Evolutionary conservation across 352 stramenopile species (phyloP), one percentile per base, ranked within the genome.

Genomic region (Phytophthora foliorum): DNA sequence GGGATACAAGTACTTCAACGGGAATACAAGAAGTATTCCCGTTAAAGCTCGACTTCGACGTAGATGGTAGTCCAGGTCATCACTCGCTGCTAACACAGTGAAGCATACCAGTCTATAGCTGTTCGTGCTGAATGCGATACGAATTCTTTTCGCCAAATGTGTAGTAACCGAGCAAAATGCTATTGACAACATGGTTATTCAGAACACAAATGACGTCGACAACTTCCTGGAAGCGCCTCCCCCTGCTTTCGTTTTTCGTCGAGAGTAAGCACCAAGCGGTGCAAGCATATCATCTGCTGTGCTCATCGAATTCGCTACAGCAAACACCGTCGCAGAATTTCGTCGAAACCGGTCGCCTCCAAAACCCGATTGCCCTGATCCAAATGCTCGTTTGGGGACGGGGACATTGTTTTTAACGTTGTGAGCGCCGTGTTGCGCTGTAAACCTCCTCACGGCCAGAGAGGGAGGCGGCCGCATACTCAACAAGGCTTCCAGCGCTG

Each of bases 171-270:
- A 42, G 36, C 4, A 44, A 41, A 41, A 41, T 41, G 34, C 4
- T 41, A n/a, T 41, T 41, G 34, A 41, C n/a, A 50, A 14, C 19
- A 46, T 24, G 31, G 50, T 52, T 25, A 44, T 56, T 65, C 66
- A 85, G 31, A 81, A 82, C 50, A 85, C 70, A 64, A 85, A 85
- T 19, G 77, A 82, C 38, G 72, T 80, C 21, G 77, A 85, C 24
- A 81, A 45, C 36, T 69, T 67, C 42, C 70, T 72, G n/a, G 63
- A 69, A 39, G 46, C 31, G 6, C 60, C 67, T 32, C 34, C 54
- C 4, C 63, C 72, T 42, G 51, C 16, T 19, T 62, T 71, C 4
- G 67, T 69, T 55, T 75, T 82, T 19, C 69, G 62, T 14, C 68
- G 58, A n/a, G 31, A 51, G 19, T 57, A 27, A 16, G 7, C 54